A percentile compares a stretch with the other conserved stretches of the same genome.
These are phyloP conservation scores for Colletotrichum sp. DNA, from an alignment of 2,329 filamentous ascomycete species.

Conservation along the genomic window DNA sequence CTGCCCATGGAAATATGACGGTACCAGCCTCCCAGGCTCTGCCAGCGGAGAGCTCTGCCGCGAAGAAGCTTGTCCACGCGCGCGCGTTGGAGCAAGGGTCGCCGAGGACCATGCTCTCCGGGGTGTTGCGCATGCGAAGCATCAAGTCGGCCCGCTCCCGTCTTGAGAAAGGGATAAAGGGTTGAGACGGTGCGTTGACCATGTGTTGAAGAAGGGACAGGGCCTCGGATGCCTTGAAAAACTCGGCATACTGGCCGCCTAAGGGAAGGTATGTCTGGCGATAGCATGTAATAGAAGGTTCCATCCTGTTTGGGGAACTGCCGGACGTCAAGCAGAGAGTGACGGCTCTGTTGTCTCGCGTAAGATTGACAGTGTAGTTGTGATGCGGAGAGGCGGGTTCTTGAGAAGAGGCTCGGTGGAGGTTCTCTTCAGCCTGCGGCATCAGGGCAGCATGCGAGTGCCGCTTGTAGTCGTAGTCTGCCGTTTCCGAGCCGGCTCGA, in stretches of 20 bases:
- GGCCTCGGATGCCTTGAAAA: conserved; percentile 18
- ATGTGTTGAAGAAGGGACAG: conserved; percentile 11
- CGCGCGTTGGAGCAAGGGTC: conserved; percentile 13
- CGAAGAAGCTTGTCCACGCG: conserved; percentile 17
- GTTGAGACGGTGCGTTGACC: conserved; percentile 13
- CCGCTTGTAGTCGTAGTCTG: background rate
- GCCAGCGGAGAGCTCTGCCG: conserved; percentile 3
- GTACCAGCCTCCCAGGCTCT: conserved; percentile 11
- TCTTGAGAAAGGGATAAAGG: background rate
- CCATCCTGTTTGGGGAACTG: background rate
- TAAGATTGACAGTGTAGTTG: conserved; percentile 9
- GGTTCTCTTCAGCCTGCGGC: background rate
- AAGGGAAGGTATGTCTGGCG: conserved; percentile 8
- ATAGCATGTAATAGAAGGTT: conserved; percentile 11
- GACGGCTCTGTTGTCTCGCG: conserved; percentile 10
- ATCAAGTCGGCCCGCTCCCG: conserved; percentile 9
- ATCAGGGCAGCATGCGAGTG: background rate
- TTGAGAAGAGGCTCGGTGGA: background rate
- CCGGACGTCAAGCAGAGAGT: conserved; percentile 9
- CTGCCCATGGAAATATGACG: conserved; percentile 11
- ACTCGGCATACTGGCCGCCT: conserved; percentile 2
- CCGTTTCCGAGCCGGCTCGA: background rate
- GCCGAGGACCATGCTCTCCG: conserved; percentile 9
- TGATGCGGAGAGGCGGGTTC: conserved; percentile 2
- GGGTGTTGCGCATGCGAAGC: conserved; percentile 7